Percentiles rank a stretch among this genome's conserved stretches.
phyloP scores from a whole-genome alignment of 495 filamentous ascomycete species.

The Daldinia decipiens region DNA sequence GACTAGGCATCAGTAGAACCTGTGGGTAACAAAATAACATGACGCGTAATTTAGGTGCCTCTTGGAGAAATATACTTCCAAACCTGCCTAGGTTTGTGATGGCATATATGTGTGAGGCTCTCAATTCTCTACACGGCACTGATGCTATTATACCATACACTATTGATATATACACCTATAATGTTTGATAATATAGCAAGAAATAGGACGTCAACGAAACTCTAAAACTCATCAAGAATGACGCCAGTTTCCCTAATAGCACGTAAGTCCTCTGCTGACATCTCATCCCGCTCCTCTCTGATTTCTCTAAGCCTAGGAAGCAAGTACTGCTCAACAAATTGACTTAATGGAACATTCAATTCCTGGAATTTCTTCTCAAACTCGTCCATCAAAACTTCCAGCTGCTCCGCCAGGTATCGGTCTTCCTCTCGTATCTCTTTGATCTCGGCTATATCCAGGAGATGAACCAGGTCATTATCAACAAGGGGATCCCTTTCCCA shows the following conservation, averaged over 20 bases:
- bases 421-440: conserved; percentile 1
- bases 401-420: background rate
- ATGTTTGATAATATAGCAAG: background rate
- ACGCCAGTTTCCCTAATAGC: background rate
- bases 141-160: too few relatives aligned
- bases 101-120: too few relatives aligned
- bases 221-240: background rate
- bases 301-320: background rate
- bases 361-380: background rate
- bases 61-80: too few relatives aligned
- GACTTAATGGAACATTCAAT: background rate
- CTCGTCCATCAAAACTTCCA: background rate
- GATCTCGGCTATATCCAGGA: background rate
- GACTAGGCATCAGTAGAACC: too few relatives aligned
- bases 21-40: too few relatives aligned
- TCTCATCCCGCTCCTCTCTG: background rate
- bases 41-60: too few relatives aligned
- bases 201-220: background rate
- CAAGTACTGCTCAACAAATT: background rate
- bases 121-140: too few relatives aligned
- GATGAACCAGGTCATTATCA: background rate
- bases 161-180: too few relatives aligned
- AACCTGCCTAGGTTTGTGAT: too few relatives aligned
- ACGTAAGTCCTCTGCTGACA: background rate
- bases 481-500: too few relatives aligned